These are phyloP conservation scores for Sabuloglossum arenarium DNA, from an alignment of 495 filamentous ascomycete genomes.

Conservation along the genomic window DNA sequence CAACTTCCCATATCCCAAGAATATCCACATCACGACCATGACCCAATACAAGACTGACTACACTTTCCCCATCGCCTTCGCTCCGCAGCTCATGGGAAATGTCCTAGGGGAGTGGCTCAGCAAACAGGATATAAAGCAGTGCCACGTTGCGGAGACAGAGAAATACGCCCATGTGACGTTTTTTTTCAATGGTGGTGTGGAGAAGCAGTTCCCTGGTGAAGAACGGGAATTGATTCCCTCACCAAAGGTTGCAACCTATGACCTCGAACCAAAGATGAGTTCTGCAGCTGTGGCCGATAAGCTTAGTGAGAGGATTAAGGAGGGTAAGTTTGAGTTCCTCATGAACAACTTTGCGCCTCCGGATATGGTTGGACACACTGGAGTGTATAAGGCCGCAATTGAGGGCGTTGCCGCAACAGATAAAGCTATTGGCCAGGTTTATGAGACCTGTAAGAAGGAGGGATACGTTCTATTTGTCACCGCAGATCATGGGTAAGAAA, in stretches of 20 bases:
- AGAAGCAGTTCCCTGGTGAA: slow-evolving; percentile 88
- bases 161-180: slow-evolving; percentile 99
- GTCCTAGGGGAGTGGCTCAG: slow-evolving; percentile 89
- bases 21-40: slow-evolving; percentile 87
- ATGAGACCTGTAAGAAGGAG: slow-evolving; percentile 78
- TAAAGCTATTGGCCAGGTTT: slow-evolving; percentile 77
- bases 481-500: slow-evolving; percentile 64
- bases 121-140: slow-evolving; percentile 73
- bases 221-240: slow-evolving; percentile 55
- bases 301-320: slow-evolving; percentile 59
- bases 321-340: slow-evolving; percentile 73
- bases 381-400: slow-evolving; percentile 92
- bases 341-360: slow-evolving; percentile 99
- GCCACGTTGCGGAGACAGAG: slow-evolving; percentile 94
- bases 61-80: slow-evolving; percentile 82
- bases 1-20: slow-evolving; percentile 86
- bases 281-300: slow-evolving; percentile 72
- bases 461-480: slow-evolving; percentile 88
- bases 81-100: slow-evolving; percentile 87
- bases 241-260: slow-evolving; percentile 82
- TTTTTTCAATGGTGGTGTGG: slow-evolving; percentile 98
- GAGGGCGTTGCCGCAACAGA: slow-evolving; percentile 70
- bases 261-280: slow-evolving; percentile 91
- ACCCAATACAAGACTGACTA: slow-evolving; percentile 96
- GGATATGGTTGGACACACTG: slow-evolving; percentile 98